Evolutionary conservation across 495 filamentous ascomycete genomes (phyloP).

Genomic region (Neurospora africana): DNA sequence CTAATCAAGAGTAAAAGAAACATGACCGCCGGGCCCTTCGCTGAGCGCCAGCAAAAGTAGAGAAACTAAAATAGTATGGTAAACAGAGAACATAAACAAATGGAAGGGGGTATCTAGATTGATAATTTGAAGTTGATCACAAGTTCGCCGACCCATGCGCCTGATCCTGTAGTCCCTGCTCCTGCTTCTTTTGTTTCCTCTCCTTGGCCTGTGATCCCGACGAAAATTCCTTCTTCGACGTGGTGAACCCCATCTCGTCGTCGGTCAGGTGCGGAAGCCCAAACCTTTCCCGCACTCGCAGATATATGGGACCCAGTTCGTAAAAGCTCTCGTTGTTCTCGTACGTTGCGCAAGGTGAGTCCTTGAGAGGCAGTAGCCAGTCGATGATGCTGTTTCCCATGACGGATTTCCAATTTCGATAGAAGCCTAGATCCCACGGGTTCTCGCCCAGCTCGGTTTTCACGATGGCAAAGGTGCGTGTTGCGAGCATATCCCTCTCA

Average conservation of each 20-base stretch:
- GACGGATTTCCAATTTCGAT: conserved; percentile 61
- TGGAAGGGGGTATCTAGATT: conserved; percentile 9
- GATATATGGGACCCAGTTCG: conserved; percentile 32
- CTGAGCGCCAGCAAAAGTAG: background rate
- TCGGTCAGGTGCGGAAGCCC: conserved; percentile 20
- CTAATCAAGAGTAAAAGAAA: background rate
- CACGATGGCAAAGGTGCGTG: conserved; percentile 65
- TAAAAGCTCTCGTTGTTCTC: conserved; percentile 40
- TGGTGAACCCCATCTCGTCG: background rate
- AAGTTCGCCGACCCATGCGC: conserved; percentile 1
- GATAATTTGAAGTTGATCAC: conserved; percentile 1
- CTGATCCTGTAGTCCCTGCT: background rate
- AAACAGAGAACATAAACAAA: background rate
- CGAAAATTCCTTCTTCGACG: background rate
- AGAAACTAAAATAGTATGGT: background rate
- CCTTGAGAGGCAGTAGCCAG: conserved; percentile 62
- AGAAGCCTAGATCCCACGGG: conserved; percentile 60
- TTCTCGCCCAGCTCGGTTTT: conserved; percentile 64
- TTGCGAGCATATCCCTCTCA: conserved; percentile 32
- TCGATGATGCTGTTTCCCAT: conserved; percentile 61
- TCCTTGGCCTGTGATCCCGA: background rate
- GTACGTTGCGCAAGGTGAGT: conserved; percentile 48
- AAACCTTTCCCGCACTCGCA: conserved; percentile 26
- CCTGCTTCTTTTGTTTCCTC: conserved; percentile 7
- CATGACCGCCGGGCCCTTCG: background rate